Base-by-base conservation (phyloP, 2,329 filamentous ascomycete genomes). In the Hymenoscyphus salicellus region DNA sequence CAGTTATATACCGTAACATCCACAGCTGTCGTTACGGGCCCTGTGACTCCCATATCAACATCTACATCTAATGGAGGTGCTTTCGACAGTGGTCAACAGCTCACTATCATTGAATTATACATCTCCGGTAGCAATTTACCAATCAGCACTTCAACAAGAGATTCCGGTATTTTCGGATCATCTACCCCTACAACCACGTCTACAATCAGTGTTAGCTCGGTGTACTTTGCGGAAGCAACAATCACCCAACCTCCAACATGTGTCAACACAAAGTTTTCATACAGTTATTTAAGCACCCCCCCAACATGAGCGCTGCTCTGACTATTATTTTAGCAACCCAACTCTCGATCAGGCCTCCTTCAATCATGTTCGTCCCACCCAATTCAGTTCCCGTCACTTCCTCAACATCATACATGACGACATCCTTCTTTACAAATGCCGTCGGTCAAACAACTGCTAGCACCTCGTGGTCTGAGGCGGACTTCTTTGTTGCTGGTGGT, bases 351-450 rank as follows among this genome's bases (percentile, higher is more conserved):
- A 23, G 26, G 7, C 46, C 46, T 23, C 62, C 62, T 11, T 5
- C 38, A 11, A 60, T 60, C 28, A 14, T 63, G 6, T 55, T 60
- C 38, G 8, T 26, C 17, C n/a, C 56, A n/a, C 62, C 56, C 16
- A 63, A 63, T 23, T 58, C 46, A 5, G 8, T 63, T n/a, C 38
- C 56, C 5, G 30, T 59, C 16, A 59, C 62, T 23, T 63, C 62
- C 14, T 63, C 56, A 17, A 63, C 62, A 17, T 38, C 56, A 30
- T 63, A 60, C 32, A 59, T 63, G 56, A 63, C 55, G 5, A 60
- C 62, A 20, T 36, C 38, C 41, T 63, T 63, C 41, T 63, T 41
- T 28, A 59, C 28, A 6, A 60, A 63, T 41, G 62, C 56, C 56
- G 62, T 33, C 6, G 62, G 62, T 16, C 38, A 55, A 26, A 38